Percentiles rank a stretch among this genome's conserved stretches.
Conservation (phyloP, 164 flowering plant species). For the Paratinospora sagittata region DNA sequence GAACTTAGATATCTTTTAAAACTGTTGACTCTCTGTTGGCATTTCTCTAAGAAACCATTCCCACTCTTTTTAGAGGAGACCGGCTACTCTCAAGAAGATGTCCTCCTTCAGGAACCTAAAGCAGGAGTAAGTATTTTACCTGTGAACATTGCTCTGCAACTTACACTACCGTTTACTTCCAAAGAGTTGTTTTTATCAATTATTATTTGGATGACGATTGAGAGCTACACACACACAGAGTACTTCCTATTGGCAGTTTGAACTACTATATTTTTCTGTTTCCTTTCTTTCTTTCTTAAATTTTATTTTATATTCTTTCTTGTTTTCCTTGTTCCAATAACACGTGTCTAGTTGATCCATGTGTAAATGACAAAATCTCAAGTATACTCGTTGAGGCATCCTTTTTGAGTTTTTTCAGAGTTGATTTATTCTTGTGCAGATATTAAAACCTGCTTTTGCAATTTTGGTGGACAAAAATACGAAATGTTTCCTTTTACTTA, state of each 20-base stretch:
- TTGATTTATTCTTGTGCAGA: slow-evolving; percentile 43
- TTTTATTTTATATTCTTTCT: no score
- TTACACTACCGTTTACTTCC: neutral
- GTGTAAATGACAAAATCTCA: neutral
- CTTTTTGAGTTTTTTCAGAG: neutral
- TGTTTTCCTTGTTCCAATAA: neutral
- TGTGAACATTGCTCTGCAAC: slow-evolving; percentile 7
- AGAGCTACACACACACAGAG: no score
- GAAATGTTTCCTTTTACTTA: slow-evolving; percentile 60
- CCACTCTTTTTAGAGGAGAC: slow-evolving; percentile 80
- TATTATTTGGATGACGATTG: no score
- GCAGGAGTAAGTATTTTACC: slow-evolving; percentile 68
- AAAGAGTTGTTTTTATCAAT: neutral
- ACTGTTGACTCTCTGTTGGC: slow-evolving; percentile 90
- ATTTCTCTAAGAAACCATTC: slow-evolving; percentile 93
- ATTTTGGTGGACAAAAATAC: slow-evolving; percentile 57
- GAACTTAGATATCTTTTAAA: slow-evolving; percentile 70
- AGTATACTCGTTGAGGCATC: neutral
- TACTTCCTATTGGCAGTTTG: no score
- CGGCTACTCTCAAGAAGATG: slow-evolving; percentile 65
- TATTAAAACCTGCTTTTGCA: slow-evolving; percentile 95
- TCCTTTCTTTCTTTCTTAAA: no score
- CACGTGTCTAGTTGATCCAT: neutral
- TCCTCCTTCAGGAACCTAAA: slow-evolving; percentile 93
- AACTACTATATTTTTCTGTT: no score